These are phyloP conservation scores for Huntiella savannae DNA, from an alignment of 2,329 filamentous ascomycete genomes.

Conservation along the genomic window DNA sequence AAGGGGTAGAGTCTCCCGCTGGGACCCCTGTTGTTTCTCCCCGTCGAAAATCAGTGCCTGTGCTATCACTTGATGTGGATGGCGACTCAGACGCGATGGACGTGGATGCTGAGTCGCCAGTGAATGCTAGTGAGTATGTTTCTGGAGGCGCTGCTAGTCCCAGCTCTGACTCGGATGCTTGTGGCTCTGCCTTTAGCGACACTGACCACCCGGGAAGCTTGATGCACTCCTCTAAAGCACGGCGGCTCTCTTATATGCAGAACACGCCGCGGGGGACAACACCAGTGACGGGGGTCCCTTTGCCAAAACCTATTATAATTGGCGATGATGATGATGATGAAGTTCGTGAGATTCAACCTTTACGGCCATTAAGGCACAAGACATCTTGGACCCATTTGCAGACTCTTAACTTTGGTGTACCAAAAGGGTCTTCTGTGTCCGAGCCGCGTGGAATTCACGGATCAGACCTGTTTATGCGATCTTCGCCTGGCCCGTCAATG, in stretches of 20 bases:
- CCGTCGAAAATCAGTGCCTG: neutral
- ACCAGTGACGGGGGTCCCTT: neutral
- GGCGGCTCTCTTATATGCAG: constrained; percentile 1
- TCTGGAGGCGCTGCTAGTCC: neutral
- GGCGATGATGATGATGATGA: neutral
- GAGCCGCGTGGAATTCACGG: too few species aligned
- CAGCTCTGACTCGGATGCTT: neutral
- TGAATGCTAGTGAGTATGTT: neutral
- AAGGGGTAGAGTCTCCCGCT: neutral
- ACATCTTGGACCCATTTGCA: neutral
- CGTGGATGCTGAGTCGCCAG: neutral
- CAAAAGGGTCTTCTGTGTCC: too few species aligned
- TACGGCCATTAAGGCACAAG: neutral
- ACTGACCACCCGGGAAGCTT: neutral
- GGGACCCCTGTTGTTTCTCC: neutral
- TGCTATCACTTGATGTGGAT: neutral
- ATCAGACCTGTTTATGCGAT: too few species aligned
- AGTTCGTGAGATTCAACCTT: neutral
- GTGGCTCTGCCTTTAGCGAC: neutral
- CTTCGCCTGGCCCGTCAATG: too few species aligned
- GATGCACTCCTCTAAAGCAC: neutral
- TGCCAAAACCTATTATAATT: neutral
- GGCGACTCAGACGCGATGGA: neutral
- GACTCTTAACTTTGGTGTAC: neutral
- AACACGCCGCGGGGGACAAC: constrained; percentile 1